These are phyloP conservation scores for Eremothecium sinecaudum DNA, from an alignment of 1,139 yeast genomes.

Conservation along the genomic window DNA sequence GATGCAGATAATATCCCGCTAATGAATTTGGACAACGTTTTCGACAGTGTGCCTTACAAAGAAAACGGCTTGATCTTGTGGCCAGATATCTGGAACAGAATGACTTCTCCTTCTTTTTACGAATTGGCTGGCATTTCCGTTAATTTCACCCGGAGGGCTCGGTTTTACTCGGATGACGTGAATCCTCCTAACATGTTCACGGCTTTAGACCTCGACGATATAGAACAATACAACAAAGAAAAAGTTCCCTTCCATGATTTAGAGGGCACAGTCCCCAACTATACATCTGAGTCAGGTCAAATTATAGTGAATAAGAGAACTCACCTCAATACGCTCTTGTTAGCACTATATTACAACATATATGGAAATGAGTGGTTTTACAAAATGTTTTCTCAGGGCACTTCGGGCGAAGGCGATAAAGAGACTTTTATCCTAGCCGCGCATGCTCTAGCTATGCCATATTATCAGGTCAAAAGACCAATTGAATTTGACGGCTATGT, in stretches of 20 bases:
- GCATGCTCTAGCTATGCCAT: conserved; percentile 40
- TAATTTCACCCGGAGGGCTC: conserved; percentile 18
- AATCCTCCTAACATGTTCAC: conserved; percentile 21
- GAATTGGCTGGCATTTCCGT: conserved; percentile 43
- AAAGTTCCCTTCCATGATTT: conserved; percentile 42
- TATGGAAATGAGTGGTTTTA: conserved; percentile 49
- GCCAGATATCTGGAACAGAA: conserved; percentile 68
- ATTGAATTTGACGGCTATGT: conserved; percentile 40
- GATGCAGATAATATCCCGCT: conserved; percentile 65
- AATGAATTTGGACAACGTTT: conserved; percentile 44
- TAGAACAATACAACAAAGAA: conserved; percentile 5
- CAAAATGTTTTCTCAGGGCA: conserved; percentile 46
- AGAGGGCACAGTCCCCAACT: conserved; percentile 49
- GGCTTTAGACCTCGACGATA: conserved; percentile 2
- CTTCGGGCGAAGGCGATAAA: conserved; percentile 56
- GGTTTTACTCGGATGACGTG: conserved; percentile 22
- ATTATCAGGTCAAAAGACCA: conserved; percentile 44
- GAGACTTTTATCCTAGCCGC: conserved; percentile 58
- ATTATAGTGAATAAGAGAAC: conserved; percentile 42
- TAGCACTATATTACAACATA: conserved; percentile 48
- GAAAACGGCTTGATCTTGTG: conserved; percentile 40
- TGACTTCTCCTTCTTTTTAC: conserved; percentile 50
- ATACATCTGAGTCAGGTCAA: conserved; percentile 55
- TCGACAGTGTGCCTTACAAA: conserved; percentile 31
- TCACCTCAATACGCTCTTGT: conserved; percentile 42